These are phyloP conservation scores for Alternaria hordeiaustralica DNA, from an alignment of 2,329 filamentous ascomycete genomes.

Conservation along the genomic window DNA sequence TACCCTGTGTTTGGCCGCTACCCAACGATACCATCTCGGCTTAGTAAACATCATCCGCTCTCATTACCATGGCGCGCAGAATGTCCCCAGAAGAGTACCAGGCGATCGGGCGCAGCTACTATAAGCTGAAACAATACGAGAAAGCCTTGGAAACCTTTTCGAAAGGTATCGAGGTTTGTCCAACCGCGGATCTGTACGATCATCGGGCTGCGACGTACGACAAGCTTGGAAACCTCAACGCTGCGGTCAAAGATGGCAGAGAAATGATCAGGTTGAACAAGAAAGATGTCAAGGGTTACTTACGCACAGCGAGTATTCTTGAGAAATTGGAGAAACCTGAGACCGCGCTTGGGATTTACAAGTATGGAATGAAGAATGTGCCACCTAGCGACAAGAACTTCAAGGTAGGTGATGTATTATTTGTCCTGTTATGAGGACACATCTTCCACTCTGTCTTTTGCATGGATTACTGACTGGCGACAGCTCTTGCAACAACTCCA, in stretches of 20 bases:
- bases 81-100: conserved; percentile 45
- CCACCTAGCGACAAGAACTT: conserved; percentile 46
- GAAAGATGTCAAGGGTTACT: conserved; percentile 63
- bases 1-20: neutral
- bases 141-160: conserved; percentile 45
- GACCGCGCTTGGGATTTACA: conserved; percentile 64
- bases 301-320: conserved; percentile 60
- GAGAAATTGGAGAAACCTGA: conserved; percentile 58
- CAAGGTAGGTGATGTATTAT: conserved; percentile 25
- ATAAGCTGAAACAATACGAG: conserved; percentile 45
- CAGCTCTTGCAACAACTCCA: conserved; percentile 56
- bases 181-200: conserved; percentile 55
- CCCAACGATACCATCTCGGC: neutral
- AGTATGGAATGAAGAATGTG: conserved; percentile 63
- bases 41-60: neutral
- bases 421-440: neutral
- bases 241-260: conserved; percentile 63
- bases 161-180: conserved; percentile 36
- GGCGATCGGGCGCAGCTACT: conserved; percentile 45
- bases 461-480: neutral
- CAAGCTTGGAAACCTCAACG: conserved; percentile 58
- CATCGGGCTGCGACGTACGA: conserved; percentile 62
- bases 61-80: conserved; percentile 32
- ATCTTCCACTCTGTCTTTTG: neutral
- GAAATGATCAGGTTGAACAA: conserved; percentile 61